These are phyloP conservation scores for Tanacetum coccineum DNA, from an alignment of 129 eudicot species.

Conservation along the genomic window DNA sequence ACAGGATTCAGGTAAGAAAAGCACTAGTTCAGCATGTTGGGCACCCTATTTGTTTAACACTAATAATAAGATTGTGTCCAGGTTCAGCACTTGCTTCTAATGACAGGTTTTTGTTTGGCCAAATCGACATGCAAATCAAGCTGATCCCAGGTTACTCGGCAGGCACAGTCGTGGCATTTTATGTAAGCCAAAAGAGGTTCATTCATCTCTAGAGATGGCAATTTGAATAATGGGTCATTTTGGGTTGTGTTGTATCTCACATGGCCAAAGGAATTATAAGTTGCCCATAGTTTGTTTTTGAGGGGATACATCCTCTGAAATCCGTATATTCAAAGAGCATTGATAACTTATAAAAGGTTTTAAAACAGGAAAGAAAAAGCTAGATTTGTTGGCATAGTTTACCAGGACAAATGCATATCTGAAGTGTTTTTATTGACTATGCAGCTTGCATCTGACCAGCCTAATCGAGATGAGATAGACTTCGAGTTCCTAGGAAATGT, in stretches of 20 bases:
- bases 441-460: constrained; percentile 77
- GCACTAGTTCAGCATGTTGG: background rate
- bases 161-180: constrained; percentile 84
- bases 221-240: background rate
- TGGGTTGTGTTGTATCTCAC: background rate
- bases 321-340: no score
- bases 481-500: constrained; percentile 87
- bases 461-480: constrained; percentile 78
- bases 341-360: no score
- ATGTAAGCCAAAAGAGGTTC: constrained; percentile 38
- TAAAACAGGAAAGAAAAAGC: no score
- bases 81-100: constrained; percentile 76
- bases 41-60: background rate
- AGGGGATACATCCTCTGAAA: no score
- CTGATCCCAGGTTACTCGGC: constrained; percentile 78
- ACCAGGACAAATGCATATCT: background rate
- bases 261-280: background rate
- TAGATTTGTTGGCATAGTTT: no score
- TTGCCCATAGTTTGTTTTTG: no score
- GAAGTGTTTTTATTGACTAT: constrained; percentile 5
- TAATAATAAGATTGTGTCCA: constrained; percentile 9
- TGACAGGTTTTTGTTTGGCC: constrained; percentile 84
- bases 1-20: constrained; percentile 51
- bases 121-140: constrained; percentile 80
- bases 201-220: constrained; percentile 1